These are phyloP conservation scores for Annulohypoxylon stygium DNA, from an alignment of 495 filamentous ascomycete species.

Conservation along the genomic window DNA sequence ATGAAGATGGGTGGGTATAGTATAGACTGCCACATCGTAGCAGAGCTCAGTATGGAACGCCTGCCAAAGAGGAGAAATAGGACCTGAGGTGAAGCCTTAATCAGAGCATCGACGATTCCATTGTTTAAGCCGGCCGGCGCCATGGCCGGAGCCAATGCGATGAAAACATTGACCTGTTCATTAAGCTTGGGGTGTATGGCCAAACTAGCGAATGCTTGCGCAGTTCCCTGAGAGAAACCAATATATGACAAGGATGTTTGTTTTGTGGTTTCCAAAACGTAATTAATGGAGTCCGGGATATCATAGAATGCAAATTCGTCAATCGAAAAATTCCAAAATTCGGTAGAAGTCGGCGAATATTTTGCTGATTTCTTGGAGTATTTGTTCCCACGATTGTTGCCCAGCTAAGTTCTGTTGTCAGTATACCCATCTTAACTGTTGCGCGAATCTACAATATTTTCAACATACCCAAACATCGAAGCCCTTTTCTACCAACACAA, in stretches of 20 bases:
- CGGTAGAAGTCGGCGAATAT: conserved; percentile 75
- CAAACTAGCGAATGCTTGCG: conserved; percentile 95
- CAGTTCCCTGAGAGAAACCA: conserved; percentile 96
- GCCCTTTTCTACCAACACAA: conserved; percentile 88
- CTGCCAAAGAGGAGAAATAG: conserved; percentile 96
- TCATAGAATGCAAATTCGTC: conserved; percentile 98
- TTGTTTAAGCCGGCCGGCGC: conserved; percentile 91
- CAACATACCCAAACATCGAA: conserved; percentile 93
- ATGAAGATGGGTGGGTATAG: conserved; percentile 96
- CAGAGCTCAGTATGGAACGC: conserved; percentile 89
- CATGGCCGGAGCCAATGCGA: conserved; percentile 98
- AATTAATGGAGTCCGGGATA: conserved; percentile 93
- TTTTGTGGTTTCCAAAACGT: conserved; percentile 85
- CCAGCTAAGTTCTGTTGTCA: conserved; percentile 67
- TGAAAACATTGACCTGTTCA: conserved; percentile 93
- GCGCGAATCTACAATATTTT: not conserved
- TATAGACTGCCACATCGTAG: conserved; percentile 97
- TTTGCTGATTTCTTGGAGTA: conserved; percentile 94
- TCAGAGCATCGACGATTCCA: conserved; percentile 87
- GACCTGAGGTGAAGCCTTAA: conserved; percentile 93
- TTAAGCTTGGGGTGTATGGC: conserved; percentile 94
- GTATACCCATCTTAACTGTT: not conserved
- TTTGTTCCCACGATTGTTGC: conserved; percentile 98
- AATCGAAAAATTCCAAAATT: conserved; percentile 98
- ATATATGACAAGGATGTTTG: conserved; percentile 93